phyloP scores from a whole-genome alignment of 495 filamentous ascomycete genomes.

The Daldinia caldariorum region DNA sequence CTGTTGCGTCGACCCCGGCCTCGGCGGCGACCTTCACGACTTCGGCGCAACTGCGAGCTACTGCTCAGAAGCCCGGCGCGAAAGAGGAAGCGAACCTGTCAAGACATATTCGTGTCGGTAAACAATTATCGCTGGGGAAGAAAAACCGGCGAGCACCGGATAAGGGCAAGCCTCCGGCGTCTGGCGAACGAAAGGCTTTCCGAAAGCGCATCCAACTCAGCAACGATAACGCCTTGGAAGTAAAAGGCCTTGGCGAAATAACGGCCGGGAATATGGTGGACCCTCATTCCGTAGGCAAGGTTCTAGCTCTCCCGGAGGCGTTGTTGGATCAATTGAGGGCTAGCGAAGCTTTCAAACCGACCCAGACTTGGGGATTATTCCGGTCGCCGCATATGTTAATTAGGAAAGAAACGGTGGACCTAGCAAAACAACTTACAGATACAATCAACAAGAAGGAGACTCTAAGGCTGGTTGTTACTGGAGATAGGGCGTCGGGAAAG shows the following conservation, averaged over 20 bases:
- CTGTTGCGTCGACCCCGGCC: conserved; percentile 55
- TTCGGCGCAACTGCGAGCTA: conserved; percentile 53
- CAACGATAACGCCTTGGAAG: conserved; percentile 89
- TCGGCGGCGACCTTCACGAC: conserved; percentile 52
- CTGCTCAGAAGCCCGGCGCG: conserved; percentile 19
- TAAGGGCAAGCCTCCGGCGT: conserved; percentile 62
- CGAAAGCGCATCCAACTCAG: conserved; percentile 89
- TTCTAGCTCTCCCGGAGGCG: conserved; percentile 74
- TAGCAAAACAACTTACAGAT: conserved; percentile 68
- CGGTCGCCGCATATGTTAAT: conserved; percentile 78
- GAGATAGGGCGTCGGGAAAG: conserved; percentile 81
- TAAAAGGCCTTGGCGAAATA: conserved; percentile 71
- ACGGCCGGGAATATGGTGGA: conserved; percentile 64
- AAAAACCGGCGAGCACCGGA: conserved; percentile 61
- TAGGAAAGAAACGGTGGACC: conserved; percentile 75
- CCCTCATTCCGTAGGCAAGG: conserved; percentile 64
- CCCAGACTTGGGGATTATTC: conserved; percentile 89
- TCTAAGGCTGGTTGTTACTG: conserved; percentile 74
- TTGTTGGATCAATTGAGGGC: conserved; percentile 81
- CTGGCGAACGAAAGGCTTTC: conserved; percentile 85
- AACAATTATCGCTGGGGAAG: conserved; percentile 55
- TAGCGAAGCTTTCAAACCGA: conserved; percentile 88
- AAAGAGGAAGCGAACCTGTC: conserved; percentile 21
- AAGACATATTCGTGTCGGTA: conserved; percentile 48
- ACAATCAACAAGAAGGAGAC: conserved; percentile 66